Evolutionary conservation across 345 rosid species (phyloP).

Genomic region (Eucalyptus sideroxylon): DNA sequence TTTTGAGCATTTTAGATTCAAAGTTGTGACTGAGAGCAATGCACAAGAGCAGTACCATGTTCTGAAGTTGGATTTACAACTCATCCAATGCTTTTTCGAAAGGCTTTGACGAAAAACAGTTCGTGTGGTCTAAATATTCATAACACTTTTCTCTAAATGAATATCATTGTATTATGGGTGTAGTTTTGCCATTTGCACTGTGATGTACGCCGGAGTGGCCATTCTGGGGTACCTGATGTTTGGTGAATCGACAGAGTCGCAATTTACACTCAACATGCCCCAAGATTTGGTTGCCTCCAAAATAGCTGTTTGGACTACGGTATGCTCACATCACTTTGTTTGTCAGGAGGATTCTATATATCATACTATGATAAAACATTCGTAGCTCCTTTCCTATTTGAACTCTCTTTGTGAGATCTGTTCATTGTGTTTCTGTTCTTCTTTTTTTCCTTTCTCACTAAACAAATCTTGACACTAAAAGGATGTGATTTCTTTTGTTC

Average conservation of each 20-base stretch:
- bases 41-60: not conserved
- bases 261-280: slow-evolving; percentile 91
- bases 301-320: slow-evolving; percentile 94
- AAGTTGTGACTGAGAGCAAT: not conserved
- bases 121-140: not conserved
- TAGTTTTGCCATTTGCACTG: slow-evolving; percentile 66
- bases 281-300: slow-evolving; percentile 76
- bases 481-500: not conserved
- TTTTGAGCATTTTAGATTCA: not conserved
- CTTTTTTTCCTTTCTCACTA: not conserved
- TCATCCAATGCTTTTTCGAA: not conserved
- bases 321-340: slow-evolving; percentile 5
- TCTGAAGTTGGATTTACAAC: not conserved
- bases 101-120: not conserved
- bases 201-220: slow-evolving; percentile 81
- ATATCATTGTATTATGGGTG: not conserved
- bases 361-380: not conserved
- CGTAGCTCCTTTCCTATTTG: not conserved
- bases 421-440: not conserved
- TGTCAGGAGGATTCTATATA: not conserved
- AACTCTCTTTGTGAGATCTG: not conserved
- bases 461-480: not conserved
- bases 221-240: slow-evolving; percentile 87
- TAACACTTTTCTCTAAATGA: not conserved
- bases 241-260: slow-evolving; percentile 65